Base-by-base conservation (phyloP, 352 stramenopile species). In the Globisporangium parvum region DNA sequence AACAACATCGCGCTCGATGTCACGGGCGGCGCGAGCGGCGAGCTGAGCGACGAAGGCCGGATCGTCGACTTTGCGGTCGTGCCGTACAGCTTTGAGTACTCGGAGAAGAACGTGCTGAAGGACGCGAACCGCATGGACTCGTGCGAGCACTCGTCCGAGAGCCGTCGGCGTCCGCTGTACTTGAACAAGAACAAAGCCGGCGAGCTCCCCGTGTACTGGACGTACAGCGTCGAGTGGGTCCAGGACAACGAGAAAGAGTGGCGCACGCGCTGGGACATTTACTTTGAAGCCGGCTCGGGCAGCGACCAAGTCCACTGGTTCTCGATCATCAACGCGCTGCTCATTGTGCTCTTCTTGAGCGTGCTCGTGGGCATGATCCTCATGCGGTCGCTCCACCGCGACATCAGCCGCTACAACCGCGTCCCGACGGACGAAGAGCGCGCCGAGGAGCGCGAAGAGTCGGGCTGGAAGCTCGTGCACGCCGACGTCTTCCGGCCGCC, bases 331-430 rank as follows among this genome's bases (percentile, higher is more conserved):
- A 99, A 99, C 61, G 97, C 93, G 21, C 91, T 99, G 39, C 90
- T 99, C 65, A 99, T 99, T 66, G 97, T 99, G 41, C 78, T 99
- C 15, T 99, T 99, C 74, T 71, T 99, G 24, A 98, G 93, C 31
- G 95, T 93, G 24, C 99, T 99, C 93, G 97, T 99, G 55, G 96
- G 94, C 44, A 97, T 99, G 80, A 99, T 99, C 71, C 77, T 99
- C 57, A 89, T 99, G 57, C 91, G 97, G 51, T 98, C 96, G 37
- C 79, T 99, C 41, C 95, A 98, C 71, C 95, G 96, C 44, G 97
- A 99, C 81, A 98, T 99, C 62, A 91, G 73, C 47, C 82, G 93
- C 42, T 99, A 99, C 87, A 99, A 99, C 74, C 88, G 92, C 50
- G 73, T 98, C 20, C 85, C 87, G 15, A 97, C 88, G 0, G 92